Percentiles rank a stretch among this genome's conserved stretches.
Conservation (phyloP, 306 rosid species). For the Bauhinia variegata region DNA sequence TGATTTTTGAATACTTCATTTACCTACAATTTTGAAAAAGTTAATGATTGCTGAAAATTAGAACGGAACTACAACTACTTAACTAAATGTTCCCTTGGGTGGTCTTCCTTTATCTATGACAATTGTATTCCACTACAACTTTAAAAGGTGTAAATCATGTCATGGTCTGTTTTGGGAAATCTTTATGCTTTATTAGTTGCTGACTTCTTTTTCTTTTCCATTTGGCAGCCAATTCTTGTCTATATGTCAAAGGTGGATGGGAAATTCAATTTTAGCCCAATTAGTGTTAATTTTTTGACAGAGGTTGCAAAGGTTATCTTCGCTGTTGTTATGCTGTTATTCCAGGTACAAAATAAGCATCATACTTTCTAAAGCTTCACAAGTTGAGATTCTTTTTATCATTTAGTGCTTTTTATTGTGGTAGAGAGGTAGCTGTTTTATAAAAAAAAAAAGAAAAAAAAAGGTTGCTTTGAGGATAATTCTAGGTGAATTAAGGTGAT, state of each 20-base stretch:
- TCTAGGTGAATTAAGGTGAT: background rate
- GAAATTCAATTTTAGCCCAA: slow-evolving; percentile 93
- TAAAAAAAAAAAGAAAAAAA: no score
- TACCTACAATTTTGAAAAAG: no score
- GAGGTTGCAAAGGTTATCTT: slow-evolving; percentile 86
- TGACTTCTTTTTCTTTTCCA: slow-evolving; percentile 34
- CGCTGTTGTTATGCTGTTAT: slow-evolving; percentile 85
- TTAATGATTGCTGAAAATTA: no score
- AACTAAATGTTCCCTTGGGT: no score
- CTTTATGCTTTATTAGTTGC: slow-evolving; percentile 23
- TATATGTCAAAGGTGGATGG: slow-evolving; percentile 99
- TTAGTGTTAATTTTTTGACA: slow-evolving; percentile 96
- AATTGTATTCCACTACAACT: no score
- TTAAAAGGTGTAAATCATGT: background rate
- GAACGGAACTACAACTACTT: no score
- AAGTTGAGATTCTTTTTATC: slow-evolving; percentile 5
- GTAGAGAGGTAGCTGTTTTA: no score
- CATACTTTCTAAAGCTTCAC: slow-evolving; percentile 13
- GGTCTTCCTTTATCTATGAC: no score
- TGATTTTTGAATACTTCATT: no score
- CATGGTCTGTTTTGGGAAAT: background rate
- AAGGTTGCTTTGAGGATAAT: background rate
- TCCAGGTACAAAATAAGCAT: slow-evolving; percentile 64
- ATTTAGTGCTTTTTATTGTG: slow-evolving; percentile 14
- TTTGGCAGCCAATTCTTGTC: slow-evolving; percentile 91